Evolutionary conservation across 2,329 filamentous ascomycete species (phyloP), one percentile per base, ranked within the genome.

Genomic region (Rhexocercosporidium sp.): DNA sequence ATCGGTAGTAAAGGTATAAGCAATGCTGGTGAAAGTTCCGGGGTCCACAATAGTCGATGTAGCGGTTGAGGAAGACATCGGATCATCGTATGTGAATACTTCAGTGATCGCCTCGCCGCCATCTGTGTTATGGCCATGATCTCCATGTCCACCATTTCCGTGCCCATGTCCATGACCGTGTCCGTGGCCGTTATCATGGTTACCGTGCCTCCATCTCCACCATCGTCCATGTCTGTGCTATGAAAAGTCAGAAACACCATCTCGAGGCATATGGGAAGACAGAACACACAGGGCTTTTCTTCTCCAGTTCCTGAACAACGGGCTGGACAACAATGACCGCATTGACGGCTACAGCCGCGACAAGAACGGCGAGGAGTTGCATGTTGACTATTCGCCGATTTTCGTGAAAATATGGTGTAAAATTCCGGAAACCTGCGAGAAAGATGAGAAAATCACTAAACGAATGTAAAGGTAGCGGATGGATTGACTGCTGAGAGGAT

Each of bases 311-410:
- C 29, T 65, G 65, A 18, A 62, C 65, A 47, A 59, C 18, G 1
- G 68, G 65, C 11, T 59, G 47, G 31, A 64, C 34, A 39, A 60
- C 60, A 34, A 62, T 34, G 4, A 56, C 65, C 34, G 67, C n/a
- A 56, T 49, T 70, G 4, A 70, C 37, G 1, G 72, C 41, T 39
- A 64, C 60, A 1, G 66, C 65, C 9, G 62, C 67, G 47, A 62
- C 37, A 12, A 71, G 34, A 1, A 71, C 27, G 44, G 49, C 37
- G 20, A 67, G 41, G 49, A 70, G 56, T 20, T 70, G 69, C 71
- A 72, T 73, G 5, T 16, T 70, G 64, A 20, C 5, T 49, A 6
- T 25, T n/a, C 16, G 9, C 12, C 12, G 27, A 20, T 18, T 14
- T 22, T 9, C 5, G 12, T 12, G 3, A 12, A 29, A 27, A 2